These are phyloP conservation scores for Glutinoglossum americanum DNA, from an alignment of 495 filamentous ascomycete species.

Conservation along the genomic window DNA sequence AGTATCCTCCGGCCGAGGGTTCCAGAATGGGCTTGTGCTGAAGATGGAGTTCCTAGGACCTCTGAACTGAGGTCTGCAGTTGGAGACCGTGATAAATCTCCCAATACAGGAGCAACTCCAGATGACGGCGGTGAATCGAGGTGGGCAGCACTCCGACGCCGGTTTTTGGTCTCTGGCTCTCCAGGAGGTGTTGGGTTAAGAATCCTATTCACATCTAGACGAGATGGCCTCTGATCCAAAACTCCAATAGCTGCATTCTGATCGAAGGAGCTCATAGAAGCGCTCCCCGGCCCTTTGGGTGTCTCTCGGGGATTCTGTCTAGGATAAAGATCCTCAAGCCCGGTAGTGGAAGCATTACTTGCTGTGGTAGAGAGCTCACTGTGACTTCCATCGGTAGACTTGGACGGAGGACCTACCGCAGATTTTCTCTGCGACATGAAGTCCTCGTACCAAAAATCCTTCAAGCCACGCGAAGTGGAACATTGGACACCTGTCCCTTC, in stretches of 20 bases:
- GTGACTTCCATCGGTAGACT: not conserved
- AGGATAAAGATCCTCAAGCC: not conserved
- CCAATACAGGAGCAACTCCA: not conserved
- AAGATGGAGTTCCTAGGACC: not conserved
- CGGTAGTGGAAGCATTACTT: not conserved
- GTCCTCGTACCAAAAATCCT: not conserved
- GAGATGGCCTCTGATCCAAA: not conserved
- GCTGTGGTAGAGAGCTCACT: not conserved
- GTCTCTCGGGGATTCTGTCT: not conserved
- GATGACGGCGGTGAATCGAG: not conserved
- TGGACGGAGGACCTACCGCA: not conserved
- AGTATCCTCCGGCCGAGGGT: constrained; percentile 31
- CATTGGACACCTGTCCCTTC: not conserved
- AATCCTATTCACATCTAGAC: constrained; percentile 1
- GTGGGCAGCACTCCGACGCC: not conserved
- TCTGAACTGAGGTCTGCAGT: not conserved
- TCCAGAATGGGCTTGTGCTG: constrained; percentile 6
- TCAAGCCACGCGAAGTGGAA: not conserved
- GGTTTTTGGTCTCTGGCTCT: not conserved
- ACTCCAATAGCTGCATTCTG: not conserved
- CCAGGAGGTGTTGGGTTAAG: not conserved
- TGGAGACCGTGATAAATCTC: not conserved
- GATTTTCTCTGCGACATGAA: not conserved
- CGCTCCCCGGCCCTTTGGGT: not conserved
- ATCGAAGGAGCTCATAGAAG: not conserved